phyloP scores from a whole-genome alignment of 129 eudicot genomes.

The Lactuca saligna region DNA sequence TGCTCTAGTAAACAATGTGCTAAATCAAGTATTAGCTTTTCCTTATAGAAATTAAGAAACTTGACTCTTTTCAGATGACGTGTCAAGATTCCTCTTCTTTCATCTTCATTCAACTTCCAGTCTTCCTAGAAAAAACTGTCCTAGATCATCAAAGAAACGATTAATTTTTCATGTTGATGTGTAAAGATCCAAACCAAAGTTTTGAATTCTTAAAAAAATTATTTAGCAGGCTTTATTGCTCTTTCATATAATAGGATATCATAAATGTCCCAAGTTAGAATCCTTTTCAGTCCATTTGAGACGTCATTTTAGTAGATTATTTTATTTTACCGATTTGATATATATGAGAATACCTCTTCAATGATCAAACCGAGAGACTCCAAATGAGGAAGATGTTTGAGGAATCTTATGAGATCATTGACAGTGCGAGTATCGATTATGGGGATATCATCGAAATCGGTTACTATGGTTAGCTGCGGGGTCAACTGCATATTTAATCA shows the following conservation, averaged over 20 bases:
- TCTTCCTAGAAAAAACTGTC: background rate
- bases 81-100: slow-evolving; percentile 1
- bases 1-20: slow-evolving; percentile 17
- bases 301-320: too few species aligned
- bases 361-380: slow-evolving; percentile 22
- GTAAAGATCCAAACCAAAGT: background rate
- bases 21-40: slow-evolving; percentile 14
- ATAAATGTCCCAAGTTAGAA: too few species aligned
- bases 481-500: slow-evolving; percentile 4
- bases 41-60: slow-evolving; percentile 20
- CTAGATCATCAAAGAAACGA: slow-evolving; percentile 1
- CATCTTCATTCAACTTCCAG: slow-evolving; percentile 12
- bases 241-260: too few species aligned
- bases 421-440: background rate
- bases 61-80: slow-evolving; percentile 21
- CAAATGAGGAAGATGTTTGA: slow-evolving; percentile 12
- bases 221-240: too few species aligned
- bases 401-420: background rate
- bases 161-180: too few species aligned
- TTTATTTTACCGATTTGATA: background rate
- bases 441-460: background rate
- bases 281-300: too few species aligned
- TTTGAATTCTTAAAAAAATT: too few species aligned
- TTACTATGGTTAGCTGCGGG: background rate
- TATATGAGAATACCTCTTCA: slow-evolving; percentile 8